A percentile compares a stretch with the other conserved stretches of the same genome.
phyloP scores from a whole-genome alignment of 768 basidiomycete genomes.

The Tulasnella sp. region DNA sequence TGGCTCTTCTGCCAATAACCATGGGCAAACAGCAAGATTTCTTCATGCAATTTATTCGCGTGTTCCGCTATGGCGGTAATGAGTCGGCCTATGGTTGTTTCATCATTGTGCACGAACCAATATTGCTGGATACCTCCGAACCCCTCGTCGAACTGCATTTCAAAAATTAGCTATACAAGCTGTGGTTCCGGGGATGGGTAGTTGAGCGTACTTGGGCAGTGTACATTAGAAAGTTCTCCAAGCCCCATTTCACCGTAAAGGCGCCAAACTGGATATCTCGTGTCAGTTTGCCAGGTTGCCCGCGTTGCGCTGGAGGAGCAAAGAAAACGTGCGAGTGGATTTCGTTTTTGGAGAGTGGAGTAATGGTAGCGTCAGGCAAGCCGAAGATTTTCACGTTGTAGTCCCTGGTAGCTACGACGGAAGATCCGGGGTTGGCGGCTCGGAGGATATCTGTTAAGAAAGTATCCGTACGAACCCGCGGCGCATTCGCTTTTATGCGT shows the following conservation, averaged over 20 bases:
- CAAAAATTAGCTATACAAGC: background rate
- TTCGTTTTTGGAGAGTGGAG: constrained; percentile 28
- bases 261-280: constrained; percentile 44
- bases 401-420: constrained; percentile 38
- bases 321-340: constrained; percentile 40
- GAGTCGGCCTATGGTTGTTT: constrained; percentile 37
- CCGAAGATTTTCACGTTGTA: constrained; percentile 37
- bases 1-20: constrained; percentile 58
- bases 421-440: constrained; percentile 7
- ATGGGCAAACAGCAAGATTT: constrained; percentile 69
- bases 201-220: constrained; percentile 36
- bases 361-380: constrained; percentile 38
- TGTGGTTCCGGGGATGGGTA: background rate
- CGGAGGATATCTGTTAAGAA: background rate
- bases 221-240: constrained; percentile 49
- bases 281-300: constrained; percentile 41
- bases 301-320: constrained; percentile 36
- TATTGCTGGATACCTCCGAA: constrained; percentile 2
- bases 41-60: constrained; percentile 45
- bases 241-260: constrained; percentile 50
- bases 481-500: background rate
- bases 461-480: constrained; percentile 7
- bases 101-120: constrained; percentile 30
- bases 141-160: constrained; percentile 1
- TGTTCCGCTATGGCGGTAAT: constrained; percentile 45